Evolutionary conservation across 2,329 filamentous ascomycete genomes (phyloP).

Genomic region (Ophiostoma piceae): DNA sequence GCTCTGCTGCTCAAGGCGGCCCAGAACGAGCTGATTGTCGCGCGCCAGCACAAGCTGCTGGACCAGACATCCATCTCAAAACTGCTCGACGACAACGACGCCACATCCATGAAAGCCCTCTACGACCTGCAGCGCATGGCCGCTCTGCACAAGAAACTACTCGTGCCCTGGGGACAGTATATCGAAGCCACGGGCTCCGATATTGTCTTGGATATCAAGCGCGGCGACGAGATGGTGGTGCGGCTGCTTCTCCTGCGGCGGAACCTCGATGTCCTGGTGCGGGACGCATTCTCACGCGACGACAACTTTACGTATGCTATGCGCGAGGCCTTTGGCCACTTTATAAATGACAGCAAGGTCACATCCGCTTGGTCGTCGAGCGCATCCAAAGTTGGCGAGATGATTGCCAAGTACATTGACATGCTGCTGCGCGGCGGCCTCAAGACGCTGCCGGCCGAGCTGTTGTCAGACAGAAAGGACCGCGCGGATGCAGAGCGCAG

Average conservation of each 20-base stretch:
- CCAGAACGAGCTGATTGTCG: constrained; percentile 65
- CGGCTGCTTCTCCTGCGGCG: constrained; percentile 76
- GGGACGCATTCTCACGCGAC: constrained; percentile 69
- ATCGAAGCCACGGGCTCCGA: constrained; percentile 67
- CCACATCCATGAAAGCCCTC: constrained; percentile 65
- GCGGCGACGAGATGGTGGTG: constrained; percentile 79
- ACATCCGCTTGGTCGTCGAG: constrained; percentile 69
- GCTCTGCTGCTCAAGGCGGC: constrained; percentile 67
- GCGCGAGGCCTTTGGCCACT: constrained; percentile 77
- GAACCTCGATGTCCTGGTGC: constrained; percentile 69
- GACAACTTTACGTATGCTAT: constrained; percentile 72
- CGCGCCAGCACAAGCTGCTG: constrained; percentile 61
- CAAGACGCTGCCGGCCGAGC: constrained; percentile 69
- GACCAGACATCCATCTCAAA: constrained; percentile 63
- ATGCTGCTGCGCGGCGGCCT: constrained; percentile 79
- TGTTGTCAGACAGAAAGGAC: constrained; percentile 59
- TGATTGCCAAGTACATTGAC: constrained; percentile 98
- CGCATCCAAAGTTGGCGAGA: constrained; percentile 92
- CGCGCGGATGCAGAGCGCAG: constrained; percentile 53
- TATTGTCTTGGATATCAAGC: constrained; percentile 75
- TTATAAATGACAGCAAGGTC: constrained; percentile 79
- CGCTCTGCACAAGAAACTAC: constrained; percentile 63
- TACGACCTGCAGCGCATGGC: constrained; percentile 73
- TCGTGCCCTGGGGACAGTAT: constrained; percentile 69
- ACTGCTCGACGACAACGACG: constrained; percentile 65